phyloP scores from a whole-genome alignment of 139 green algal species.

The Coccomyxa sp. region DNA sequence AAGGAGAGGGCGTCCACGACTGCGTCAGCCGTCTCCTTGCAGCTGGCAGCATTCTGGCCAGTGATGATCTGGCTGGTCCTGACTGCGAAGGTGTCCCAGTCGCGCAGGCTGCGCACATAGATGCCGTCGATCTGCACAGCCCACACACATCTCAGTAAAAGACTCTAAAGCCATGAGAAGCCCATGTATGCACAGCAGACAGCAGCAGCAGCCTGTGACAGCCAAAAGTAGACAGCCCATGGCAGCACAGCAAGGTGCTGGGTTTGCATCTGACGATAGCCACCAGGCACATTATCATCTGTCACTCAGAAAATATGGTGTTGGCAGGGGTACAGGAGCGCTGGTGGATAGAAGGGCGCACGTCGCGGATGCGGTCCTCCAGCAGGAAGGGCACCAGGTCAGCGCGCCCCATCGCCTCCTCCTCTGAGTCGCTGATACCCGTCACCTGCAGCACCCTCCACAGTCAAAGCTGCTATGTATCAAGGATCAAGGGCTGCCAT shows the following conservation, averaged over 20 bases:
- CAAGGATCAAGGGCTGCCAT: neutral
- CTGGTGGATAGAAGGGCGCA: neutral
- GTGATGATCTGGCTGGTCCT: neutral
- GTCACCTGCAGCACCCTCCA: neutral
- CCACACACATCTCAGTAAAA: neutral
- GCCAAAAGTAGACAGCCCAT: neutral
- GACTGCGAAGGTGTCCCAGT: neutral
- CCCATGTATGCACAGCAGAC: neutral
- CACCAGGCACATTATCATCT: neutral
- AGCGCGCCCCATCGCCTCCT: neutral
- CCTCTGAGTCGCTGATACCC: neutral
- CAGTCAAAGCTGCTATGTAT: neutral
- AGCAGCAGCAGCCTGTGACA: neutral
- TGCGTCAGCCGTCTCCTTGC: neutral
- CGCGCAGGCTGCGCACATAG: neutral
- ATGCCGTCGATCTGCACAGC: neutral
- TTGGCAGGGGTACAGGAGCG: neutral
- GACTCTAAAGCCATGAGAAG: neutral
- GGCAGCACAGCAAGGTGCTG: neutral
- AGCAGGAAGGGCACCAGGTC: conserved; percentile 1
- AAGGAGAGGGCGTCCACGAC: neutral
- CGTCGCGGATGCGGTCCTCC: neutral
- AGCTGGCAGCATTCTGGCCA: neutral
- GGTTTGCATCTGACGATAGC: neutral
- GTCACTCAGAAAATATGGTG: neutral